A percentile compares a stretch with the other conserved stretches of the same genome.
Conservation (phyloP, 768 basidiomycete species). For the Tulasnella sp. region DNA sequence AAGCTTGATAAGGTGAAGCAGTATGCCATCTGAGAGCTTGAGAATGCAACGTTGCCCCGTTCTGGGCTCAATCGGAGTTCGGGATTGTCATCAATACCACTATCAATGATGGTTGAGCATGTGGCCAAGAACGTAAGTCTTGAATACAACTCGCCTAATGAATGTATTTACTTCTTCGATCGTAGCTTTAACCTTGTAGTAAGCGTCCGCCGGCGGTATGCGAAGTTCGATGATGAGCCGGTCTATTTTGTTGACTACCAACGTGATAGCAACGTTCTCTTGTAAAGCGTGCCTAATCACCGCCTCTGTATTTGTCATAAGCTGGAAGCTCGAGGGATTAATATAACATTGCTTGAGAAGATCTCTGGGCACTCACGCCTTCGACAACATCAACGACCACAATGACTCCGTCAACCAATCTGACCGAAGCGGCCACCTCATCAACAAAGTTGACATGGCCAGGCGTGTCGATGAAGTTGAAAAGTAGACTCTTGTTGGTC, state of each 20-base stretch:
- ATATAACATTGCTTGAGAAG: slow-evolving; percentile 17
- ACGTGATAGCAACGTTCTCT: slow-evolving; percentile 79
- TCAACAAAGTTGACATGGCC: slow-evolving; percentile 99
- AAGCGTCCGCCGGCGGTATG: slow-evolving; percentile 91
- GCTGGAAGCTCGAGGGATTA: slow-evolving; percentile 32
- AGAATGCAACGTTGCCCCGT: slow-evolving; percentile 92
- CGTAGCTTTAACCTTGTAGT: slow-evolving; percentile 98
- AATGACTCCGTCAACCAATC: slow-evolving; percentile 82
- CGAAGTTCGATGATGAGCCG: slow-evolving; percentile 92
- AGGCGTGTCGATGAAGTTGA: slow-evolving; percentile 94
- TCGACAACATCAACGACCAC: slow-evolving; percentile 98
- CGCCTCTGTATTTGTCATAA: slow-evolving; percentile 88
- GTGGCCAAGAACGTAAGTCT: not conserved
- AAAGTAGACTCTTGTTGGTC: slow-evolving; percentile 80
- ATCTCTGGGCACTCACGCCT: slow-evolving; percentile 52
- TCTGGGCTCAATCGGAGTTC: slow-evolving; percentile 86
- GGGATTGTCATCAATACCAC: slow-evolving; percentile 74
- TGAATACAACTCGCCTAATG: slow-evolving; percentile 53
- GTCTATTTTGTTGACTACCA: slow-evolving; percentile 97
- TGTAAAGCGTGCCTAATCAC: slow-evolving; percentile 82
- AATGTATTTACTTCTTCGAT: slow-evolving; percentile 97
- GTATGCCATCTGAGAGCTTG: slow-evolving; percentile 95
- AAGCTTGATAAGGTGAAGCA: slow-evolving; percentile 93
- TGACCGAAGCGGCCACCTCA: slow-evolving; percentile 80
- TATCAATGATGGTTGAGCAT: too few relatives aligned